phyloP scores from a whole-genome alignment of 805 yeast species.

The Suhomyces sp. region DNA sequence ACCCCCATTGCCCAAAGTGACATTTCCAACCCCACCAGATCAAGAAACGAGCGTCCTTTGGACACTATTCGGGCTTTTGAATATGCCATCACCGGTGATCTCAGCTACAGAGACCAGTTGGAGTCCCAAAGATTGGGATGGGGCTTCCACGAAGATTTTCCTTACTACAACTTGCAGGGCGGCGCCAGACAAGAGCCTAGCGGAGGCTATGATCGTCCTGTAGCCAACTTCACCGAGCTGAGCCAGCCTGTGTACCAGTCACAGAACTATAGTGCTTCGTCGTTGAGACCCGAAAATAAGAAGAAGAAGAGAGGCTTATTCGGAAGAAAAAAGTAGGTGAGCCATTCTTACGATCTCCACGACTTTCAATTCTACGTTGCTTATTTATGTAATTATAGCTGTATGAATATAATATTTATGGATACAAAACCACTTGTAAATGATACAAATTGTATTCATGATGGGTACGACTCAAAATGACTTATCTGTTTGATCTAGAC shows the following conservation, averaged over 20 bases:
- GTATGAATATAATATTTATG: not conserved
- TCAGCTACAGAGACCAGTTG: conserved; percentile 70
- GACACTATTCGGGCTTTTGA: conserved; percentile 95
- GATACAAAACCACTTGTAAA: too few relatives aligned
- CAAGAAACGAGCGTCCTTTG: conserved; percentile 92
- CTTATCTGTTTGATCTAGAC: too few relatives aligned
- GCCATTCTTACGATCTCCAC: not conserved
- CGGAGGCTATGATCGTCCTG: conserved; percentile 33
- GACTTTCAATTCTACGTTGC: not conserved
- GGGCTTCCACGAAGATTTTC: conserved; percentile 81
- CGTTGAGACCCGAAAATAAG: conserved; percentile 36
- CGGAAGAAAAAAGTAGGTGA: conserved; percentile 52
- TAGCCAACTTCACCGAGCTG: conserved; percentile 36
- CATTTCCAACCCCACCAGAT: conserved; percentile 87
- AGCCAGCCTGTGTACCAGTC: conserved; percentile 48
- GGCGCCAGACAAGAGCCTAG: conserved; percentile 20
- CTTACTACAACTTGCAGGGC: conserved; percentile 39
- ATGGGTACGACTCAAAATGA: too few relatives aligned
- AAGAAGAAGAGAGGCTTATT: conserved; percentile 79
- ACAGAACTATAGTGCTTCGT: conserved; percentile 56
- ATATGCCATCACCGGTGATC: conserved; percentile 90
- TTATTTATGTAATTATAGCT: not conserved
- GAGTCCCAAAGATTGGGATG: conserved; percentile 81
- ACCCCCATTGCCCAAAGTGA: conserved; percentile 75
- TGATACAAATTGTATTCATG: too few relatives aligned